Conservation (phyloP, 2,329 filamentous ascomycete species). For the Chaetomium strumarium region DNA sequence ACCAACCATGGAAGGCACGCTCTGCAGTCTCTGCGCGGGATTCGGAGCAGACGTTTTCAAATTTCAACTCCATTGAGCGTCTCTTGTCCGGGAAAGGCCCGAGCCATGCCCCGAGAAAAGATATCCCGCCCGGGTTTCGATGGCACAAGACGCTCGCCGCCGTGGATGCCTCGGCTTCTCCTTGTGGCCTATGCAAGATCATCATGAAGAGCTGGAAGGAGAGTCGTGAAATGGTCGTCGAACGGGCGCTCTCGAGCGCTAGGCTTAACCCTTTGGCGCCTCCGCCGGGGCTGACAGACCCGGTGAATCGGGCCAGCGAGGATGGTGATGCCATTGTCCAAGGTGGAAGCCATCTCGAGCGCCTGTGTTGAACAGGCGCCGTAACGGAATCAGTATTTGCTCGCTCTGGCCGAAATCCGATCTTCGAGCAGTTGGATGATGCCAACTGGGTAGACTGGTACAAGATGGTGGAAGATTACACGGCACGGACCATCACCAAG, state of each 20-base stretch:
- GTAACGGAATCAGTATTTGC: conserved; percentile 13
- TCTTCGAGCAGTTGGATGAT: background rate
- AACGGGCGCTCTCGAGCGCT: background rate
- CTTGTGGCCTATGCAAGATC: conserved; percentile 4
- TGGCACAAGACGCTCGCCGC: conserved; percentile 9
- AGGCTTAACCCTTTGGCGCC: conserved; percentile 6
- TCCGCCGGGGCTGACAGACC: conserved; percentile 6
- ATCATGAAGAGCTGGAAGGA: conserved; percentile 15
- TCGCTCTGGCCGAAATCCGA: background rate
- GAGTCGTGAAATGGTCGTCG: conserved; percentile 10
- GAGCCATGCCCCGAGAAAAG: background rate
- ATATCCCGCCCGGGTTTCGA: background rate
- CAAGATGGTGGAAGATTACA: conserved; percentile 23
- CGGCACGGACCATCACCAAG: conserved; percentile 22
- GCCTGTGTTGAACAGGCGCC: conserved; percentile 12
- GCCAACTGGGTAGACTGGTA: conserved; percentile 20
- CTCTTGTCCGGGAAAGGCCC: background rate
- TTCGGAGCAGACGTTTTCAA: background rate
- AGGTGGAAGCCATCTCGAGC: conserved; percentile 5
- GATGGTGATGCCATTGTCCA: conserved; percentile 15
- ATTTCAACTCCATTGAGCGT: background rate
- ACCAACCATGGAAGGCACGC: background rate
- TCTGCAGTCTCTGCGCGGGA: background rate
- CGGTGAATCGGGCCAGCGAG: conserved; percentile 13
- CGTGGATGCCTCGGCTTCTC: conserved; percentile 5